phyloP scores from a whole-genome alignment of 306 rosid genomes.

The Cicer yamashitae region DNA sequence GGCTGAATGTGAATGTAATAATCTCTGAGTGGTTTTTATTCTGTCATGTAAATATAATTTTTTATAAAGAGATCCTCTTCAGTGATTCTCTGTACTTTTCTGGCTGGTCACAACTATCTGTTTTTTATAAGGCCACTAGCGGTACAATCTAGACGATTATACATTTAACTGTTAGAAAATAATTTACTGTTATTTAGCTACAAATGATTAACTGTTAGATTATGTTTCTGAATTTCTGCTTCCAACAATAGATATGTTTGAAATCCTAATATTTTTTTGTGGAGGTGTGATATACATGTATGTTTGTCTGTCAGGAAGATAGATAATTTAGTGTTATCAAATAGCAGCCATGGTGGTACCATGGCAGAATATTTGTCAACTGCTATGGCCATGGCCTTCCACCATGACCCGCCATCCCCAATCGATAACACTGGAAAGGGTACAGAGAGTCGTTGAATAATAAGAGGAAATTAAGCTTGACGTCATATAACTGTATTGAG shows the following conservation, averaged over 20 bases:
- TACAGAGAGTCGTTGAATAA: neutral
- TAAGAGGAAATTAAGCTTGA: constrained; percentile 1
- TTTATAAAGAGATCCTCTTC: constrained; percentile 16
- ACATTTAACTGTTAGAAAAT: constrained; percentile 28
- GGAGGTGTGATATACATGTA: constrained; percentile 31
- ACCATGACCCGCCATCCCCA: neutral
- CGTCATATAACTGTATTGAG: constrained; percentile 31
- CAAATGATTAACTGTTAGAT: constrained; percentile 15
- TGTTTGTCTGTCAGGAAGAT: constrained; percentile 36
- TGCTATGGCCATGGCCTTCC: neutral
- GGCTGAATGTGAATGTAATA: neutral
- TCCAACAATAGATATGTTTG: constrained; percentile 4
- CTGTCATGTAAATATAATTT: neutral
- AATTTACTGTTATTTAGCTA: constrained; percentile 24
- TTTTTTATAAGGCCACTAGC: constrained; percentile 31
- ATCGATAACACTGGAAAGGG: constrained; percentile 2
- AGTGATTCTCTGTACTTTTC: neutral
- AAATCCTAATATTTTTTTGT: constrained; percentile 17
- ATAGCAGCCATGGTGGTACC: neutral
- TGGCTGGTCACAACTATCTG: constrained; percentile 13
- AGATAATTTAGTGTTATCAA: neutral
- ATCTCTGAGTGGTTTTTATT: constrained; percentile 1
- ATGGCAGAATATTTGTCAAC: neutral
- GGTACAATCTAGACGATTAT: constrained; percentile 30
- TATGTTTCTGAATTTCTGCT: constrained; percentile 23